Base-by-base conservation (phyloP, 257 asterid species). In the Jasminum sambac region DNA sequence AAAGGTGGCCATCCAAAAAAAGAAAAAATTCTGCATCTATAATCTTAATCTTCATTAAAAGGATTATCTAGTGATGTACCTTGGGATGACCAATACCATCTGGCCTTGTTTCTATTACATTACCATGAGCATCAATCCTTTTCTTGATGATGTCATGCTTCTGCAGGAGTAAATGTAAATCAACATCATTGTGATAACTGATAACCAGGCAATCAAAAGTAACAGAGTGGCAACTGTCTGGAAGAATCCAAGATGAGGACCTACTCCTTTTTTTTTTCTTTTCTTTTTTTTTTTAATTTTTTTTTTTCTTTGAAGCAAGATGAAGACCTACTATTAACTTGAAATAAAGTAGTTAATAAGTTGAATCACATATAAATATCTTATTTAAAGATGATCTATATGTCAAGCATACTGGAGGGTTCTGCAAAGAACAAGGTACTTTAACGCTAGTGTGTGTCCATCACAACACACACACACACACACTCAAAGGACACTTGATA, bases 81-180 rank as follows among this genome's bases (percentile, higher is more conserved):
- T 90, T 84, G 61, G 96, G 88, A 72, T 83, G 71, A 64, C 98
- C 99, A 74, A 95, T 95, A 46, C 98, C 96, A 64, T 91, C 98
- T 77, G 89, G 81, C 80, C 96, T 85, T 82, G 93, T 85, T 72
- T 88, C 99, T 70, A 95, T 95, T 42, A 88, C 91, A 87, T 89
- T 95, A 70, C 99, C 98, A 77, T 79, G 86, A 70, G 77, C 84
- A 85, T 95, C 98, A 40, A 95, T 86, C 84, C 99, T 88, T 84
- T 83, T 95, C 88, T 95, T 95, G 79, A 80, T 88, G 67, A 95
- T 91, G 80, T 95, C 98, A 85, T 95, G 99, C 77, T 86, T 89
- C 99, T 91, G 96, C 84, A 85, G 68, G 74, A 68, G 63, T 23
- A 63, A 42, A 78, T 12, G 73, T 57, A 85, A 79, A 42, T 64